Evolutionary conservation across 2,329 filamentous ascomycete genomes (phyloP), one percentile per base, ranked within the genome.

Genomic region (Nigrospora sphaerica): DNA sequence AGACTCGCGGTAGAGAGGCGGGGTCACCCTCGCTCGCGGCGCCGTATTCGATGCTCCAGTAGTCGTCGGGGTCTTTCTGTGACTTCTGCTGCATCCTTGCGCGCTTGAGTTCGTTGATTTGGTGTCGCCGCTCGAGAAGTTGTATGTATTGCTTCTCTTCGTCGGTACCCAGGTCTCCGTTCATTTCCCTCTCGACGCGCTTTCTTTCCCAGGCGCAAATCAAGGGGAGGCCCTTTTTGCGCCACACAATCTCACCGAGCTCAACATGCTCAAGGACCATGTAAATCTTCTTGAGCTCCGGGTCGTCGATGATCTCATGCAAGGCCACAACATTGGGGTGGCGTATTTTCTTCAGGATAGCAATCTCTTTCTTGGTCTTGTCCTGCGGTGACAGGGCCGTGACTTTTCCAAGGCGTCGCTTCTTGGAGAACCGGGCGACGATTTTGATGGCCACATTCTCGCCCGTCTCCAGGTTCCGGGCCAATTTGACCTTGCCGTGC

Each of bases 371-470:
- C 71, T 95, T 96, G 47, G 88, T 89, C 72, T 91, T 92, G 65
- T 88, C 85, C 58, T 83, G 78, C 3, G 78, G 80, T 1, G 78
- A 79, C 59, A 71, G 67, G 50, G 80, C 78, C 2, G 77, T 83
- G 46, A 92, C 85, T 61, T 87, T 87, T 45, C 93, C 93, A n/a
- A 98, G 76, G 23, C 92, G 86, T 46, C 91, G 83, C 57, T 88
- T 89, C 70, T 95, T 96, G 44, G 92, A 95, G 62, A 93, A 95
- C 34, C 93, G 83, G 48, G 95, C 89, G 40, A 98, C 95, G 58
- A 98, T 98, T 71, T 98, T 98, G 76, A 98, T 96, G 47, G 93
- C 93, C 4, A 98, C 92, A 61, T 85, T 85, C 45, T 88, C 83
- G 50, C 78, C 78, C 2, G 80, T 90, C 46, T 83, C 73, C 39